A percentile compares a stretch with the other conserved stretches of the same genome.
These are phyloP conservation scores for Penicillium ochrochloron DNA, from an alignment of 495 filamentous ascomycete genomes.

Conservation along the genomic window DNA sequence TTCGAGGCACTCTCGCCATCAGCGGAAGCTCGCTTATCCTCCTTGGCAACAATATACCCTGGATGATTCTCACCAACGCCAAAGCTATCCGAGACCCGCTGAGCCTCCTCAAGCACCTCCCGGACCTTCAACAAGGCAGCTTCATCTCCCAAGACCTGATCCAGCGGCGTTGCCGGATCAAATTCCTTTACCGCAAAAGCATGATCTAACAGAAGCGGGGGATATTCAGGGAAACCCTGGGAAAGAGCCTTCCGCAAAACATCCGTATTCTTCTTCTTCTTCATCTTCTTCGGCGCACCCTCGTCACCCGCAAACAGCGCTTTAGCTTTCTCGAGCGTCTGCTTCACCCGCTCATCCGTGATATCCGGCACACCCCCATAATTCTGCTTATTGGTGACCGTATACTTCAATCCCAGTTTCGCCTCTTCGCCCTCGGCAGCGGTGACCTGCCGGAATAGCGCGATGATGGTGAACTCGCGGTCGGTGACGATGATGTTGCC, in stretches of 20 bases:
- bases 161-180: conserved; percentile 65
- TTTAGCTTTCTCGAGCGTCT: conserved; percentile 69
- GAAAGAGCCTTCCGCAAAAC: conserved; percentile 78
- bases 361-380: conserved; percentile 72
- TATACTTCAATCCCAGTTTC: conserved; percentile 75
- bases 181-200: conserved; percentile 70
- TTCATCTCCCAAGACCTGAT: conserved; percentile 70
- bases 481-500: conserved; percentile 95
- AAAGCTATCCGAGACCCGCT: conserved; percentile 50
- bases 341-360: conserved; percentile 69
- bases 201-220: conserved; percentile 86
- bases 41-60: conserved; percentile 90
- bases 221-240: conserved; percentile 81
- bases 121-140: conserved; percentile 66
- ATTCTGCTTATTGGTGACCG: conserved; percentile 80
- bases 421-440: conserved; percentile 74
- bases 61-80: conserved; percentile 37
- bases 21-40: conserved; percentile 41
- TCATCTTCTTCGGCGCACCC: conserved; percentile 67
- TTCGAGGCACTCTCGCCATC: conserved; percentile 47
- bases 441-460: conserved; percentile 77
- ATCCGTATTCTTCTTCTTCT: conserved; percentile 82
- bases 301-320: conserved; percentile 57
- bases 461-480: conserved; percentile 73
- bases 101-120: conserved; percentile 66